Base-by-base conservation (phyloP, 1,284 basidiomycete genomes). In the Puccinia novopanici region DNA sequence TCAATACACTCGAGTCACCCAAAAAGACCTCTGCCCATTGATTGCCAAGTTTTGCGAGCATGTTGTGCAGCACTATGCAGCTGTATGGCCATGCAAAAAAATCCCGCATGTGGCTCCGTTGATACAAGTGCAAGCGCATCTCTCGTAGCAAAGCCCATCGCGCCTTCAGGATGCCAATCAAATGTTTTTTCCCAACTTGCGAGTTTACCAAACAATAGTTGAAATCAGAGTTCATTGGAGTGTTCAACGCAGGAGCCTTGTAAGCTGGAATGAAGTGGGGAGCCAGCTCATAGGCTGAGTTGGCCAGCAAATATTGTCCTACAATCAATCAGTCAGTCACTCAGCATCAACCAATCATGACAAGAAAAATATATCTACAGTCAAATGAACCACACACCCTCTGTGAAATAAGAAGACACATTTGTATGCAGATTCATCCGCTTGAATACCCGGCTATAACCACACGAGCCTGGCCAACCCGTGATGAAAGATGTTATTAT, bases 171-270 rank as follows among this genome's bases (percentile, higher is more conserved):
- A 75, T 75, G 4, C 73, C 73, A 45, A 75, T 75, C 15, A 34
- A n/a, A 24, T 75, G 73, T 30, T 57, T 24, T 9, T 75, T 75
- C 0, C 34, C 22, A 1, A 75, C 54, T 22, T 24, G 73, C 22
- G 59, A 19, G 24, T 75, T 75, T 19, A 57, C 73, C 0, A 75
- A 10, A n/a, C 73, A 75, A 17, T 61, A 75, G 48, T 63, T 75
- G 13, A 75, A 75, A 8, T 59, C 73, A 6, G 54, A 24, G 45
- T 75, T 75, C 1, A 22, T 24, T 15, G 8, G 34, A 27, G 15
- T 34, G 9, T 61, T n/a, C 1, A 57, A 15, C 9, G 55, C 73
- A 17, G 55, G 73, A 1, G 55, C 30, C 73, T 63, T 75, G 57
- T 59, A 59, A 17, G 55, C 42, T 3, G 73, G 57, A 42, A 27